Percentiles rank a stretch among this genome's conserved stretches.
Conservation (phyloP, 441 rosid genomes). For the Populus hybrid region DNA sequence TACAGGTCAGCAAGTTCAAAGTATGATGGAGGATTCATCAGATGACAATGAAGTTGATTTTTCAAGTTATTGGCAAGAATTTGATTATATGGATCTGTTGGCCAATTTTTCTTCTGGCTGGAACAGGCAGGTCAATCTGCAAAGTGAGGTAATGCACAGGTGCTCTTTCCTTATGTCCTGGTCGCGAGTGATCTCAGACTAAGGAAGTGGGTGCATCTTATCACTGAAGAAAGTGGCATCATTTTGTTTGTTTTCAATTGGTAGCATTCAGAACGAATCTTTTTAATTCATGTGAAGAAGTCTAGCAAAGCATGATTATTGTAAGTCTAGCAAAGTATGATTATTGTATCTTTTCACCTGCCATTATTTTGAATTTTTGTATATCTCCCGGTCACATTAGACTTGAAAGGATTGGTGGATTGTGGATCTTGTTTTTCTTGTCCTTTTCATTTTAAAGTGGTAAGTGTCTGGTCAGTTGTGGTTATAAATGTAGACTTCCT, state of each 20-base stretch:
- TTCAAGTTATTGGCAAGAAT: slow-evolving; percentile 40
- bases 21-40: slow-evolving; percentile 39
- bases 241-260: neutral
- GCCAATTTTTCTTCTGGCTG: slow-evolving; percentile 33
- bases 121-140: slow-evolving; percentile 35
- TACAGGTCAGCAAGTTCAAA: slow-evolving; percentile 32
- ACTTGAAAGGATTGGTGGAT: too few species aligned
- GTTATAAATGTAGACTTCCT: neutral
- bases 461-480: neutral
- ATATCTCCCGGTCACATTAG: too few species aligned
- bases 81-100: slow-evolving; percentile 36
- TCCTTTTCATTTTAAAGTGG: too few species aligned
- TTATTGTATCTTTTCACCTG: too few species aligned
- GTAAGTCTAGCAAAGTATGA: too few species aligned
- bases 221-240: neutral
- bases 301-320: neutral
- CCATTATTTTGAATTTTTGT: too few species aligned
- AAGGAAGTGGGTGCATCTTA: neutral
- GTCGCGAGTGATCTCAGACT: neutral
- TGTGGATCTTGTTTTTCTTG: too few species aligned
- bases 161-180: neutral
- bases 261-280: neutral
- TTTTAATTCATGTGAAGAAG: neutral
- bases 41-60: slow-evolving; percentile 67
- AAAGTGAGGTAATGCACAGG: slow-evolving; percentile 47